Base-by-base conservation (phyloP, 257 asterid genomes). In the Marsdenia floribunda region DNA sequence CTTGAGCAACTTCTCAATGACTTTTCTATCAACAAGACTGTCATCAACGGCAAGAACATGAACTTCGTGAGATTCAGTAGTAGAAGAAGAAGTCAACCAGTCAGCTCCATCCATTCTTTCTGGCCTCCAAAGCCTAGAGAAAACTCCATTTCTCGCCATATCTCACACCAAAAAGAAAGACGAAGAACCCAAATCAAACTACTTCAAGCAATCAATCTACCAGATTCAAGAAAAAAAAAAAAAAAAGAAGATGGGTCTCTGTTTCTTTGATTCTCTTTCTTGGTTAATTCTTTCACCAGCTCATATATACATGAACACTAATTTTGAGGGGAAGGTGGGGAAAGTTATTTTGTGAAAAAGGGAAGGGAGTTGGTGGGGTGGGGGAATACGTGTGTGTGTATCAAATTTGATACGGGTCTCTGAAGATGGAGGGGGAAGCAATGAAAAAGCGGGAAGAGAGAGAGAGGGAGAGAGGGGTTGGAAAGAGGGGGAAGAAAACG, bases 31-130 rank as follows among this genome's bases (percentile, higher is more conserved):
- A 15, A 83, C 77, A 55, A 83, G 77, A 73, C 81, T 80, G 44
- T 83, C 86, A 78, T 83, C 86, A 16, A 83, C 86, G 61, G 84
- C 84, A 21, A 83, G 84, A 77, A 80, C 86, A 72, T 80, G 86
- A 74, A 83, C 84, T 13, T 83, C 81, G 33, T 80, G 75, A 58
- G 77, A 59, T 29, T 71, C 80, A 44, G 55, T 46, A 2, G 38
- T 40, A 2, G 47, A 49, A n/a, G 73, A 76, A 3, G 58, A 60
- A 16, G 71, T 69, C 2, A 80, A 44, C 13, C 76, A 66, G 22
- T 70, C 81, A 55, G 68, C 78, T 21, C 58, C 78, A 19, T 71
- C 82, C 65, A 76, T 42, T 44, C 55, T 67, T 59, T 72, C 82
- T 15, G 75, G 64, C 80, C 80, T 83, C 49, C 82, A 74, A 46